phyloP scores from a whole-genome alignment of 208 protist species.

The Leishmania guyanensis region DNA sequence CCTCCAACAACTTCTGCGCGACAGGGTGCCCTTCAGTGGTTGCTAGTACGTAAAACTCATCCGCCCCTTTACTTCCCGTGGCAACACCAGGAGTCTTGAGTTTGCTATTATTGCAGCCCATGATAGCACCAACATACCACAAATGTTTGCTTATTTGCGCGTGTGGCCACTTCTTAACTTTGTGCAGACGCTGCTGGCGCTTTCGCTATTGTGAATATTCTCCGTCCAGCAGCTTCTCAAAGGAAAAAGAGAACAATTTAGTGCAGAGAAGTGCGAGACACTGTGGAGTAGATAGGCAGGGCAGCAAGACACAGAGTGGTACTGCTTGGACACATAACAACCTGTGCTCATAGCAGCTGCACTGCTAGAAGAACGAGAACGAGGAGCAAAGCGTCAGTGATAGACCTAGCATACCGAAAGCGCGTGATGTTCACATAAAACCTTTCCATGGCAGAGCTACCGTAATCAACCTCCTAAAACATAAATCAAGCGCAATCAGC shows the following conservation, averaged over 20 bases:
- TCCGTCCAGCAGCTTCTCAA: background rate
- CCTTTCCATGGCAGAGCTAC: too few relatives aligned
- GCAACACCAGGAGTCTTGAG: constrained; percentile 35
- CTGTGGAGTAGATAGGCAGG: background rate
- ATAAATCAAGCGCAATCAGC: too few relatives aligned
- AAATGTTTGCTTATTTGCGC: background rate
- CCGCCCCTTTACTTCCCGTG: constrained; percentile 27
- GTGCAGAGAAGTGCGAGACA: background rate
- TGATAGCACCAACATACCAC: constrained; percentile 9
- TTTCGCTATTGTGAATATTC: background rate
- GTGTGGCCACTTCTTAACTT: too few relatives aligned
- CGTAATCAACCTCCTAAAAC: too few relatives aligned
- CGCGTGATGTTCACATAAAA: too few relatives aligned
- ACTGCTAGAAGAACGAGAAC: background rate
- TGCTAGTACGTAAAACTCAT: constrained; percentile 57
- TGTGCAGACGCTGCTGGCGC: background rate
- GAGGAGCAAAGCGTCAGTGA: background rate
- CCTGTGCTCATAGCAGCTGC: background rate
- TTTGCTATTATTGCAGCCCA: constrained; percentile 72
- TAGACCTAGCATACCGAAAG: too few relatives aligned
- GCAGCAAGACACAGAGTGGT: background rate
- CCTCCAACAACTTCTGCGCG: constrained; percentile 63
- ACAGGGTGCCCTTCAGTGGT: constrained; percentile 62
- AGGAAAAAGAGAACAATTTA: background rate
- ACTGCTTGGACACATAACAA: background rate